These are phyloP conservation scores for Lasiodiplodia hormozganensis DNA, from an alignment of 2,329 filamentous ascomycete species.

Conservation along the genomic window DNA sequence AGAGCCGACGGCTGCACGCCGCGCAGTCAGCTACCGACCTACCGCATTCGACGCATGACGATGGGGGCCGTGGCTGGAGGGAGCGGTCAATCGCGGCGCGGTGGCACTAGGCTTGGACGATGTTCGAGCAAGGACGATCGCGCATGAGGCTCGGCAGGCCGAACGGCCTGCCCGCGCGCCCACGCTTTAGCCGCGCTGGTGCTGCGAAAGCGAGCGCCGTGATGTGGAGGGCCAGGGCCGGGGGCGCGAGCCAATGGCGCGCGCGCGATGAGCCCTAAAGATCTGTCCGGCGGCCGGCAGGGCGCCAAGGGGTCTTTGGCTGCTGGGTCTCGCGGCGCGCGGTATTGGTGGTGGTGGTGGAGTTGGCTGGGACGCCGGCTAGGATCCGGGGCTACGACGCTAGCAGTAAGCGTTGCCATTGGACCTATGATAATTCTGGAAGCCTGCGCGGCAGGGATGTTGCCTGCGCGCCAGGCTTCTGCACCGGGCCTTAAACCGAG, in stretches of 20 bases:
- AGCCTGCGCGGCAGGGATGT: constrained; percentile 20
- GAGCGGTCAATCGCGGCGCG: constrained; percentile 28
- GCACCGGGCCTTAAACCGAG: constrained; percentile 25
- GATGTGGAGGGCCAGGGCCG: constrained; percentile 23
- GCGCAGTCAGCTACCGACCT: constrained; percentile 27
- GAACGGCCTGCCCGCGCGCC: constrained; percentile 6
- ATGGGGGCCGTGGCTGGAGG: constrained; percentile 29
- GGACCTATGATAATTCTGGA: constrained; percentile 16
- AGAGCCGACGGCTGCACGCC: constrained; percentile 19
- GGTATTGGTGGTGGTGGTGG: constrained; percentile 18
- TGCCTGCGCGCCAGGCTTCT: constrained; percentile 8
- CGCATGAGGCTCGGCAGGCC: constrained; percentile 30
- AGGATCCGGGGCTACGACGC: constrained; percentile 23
- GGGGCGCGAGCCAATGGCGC: constrained; percentile 19
- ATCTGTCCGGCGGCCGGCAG: constrained; percentile 23
- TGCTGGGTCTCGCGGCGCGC: constrained; percentile 25
- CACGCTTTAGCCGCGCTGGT: constrained; percentile 25
- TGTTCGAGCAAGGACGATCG: constrained; percentile 30
- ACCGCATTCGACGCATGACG: constrained; percentile 27
- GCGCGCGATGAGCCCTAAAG: constrained; percentile 26
- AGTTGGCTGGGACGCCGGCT: constrained; percentile 18
- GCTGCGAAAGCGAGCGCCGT: constrained; percentile 22
- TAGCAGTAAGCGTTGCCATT: constrained; percentile 12
- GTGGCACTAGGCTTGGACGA: constrained; percentile 27
- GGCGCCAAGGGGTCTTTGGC: constrained; percentile 18